A percentile compares a stretch with the other conserved stretches of the same genome.
Evolutionary conservation across 345 rosid species (phyloP).

Genomic region (Salix purpurea): DNA sequence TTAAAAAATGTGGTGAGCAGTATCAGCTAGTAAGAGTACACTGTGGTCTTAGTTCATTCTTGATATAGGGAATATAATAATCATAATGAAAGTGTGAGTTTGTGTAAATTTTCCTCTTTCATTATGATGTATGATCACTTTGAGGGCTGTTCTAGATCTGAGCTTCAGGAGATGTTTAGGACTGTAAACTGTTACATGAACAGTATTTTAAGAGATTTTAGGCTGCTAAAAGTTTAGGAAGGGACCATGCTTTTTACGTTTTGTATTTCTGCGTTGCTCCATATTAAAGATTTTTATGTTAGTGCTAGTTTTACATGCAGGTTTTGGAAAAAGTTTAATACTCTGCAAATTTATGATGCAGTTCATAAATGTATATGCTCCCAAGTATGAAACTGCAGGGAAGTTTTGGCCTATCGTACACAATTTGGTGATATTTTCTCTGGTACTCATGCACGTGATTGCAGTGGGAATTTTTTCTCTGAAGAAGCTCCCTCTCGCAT

Average conservation of each 20-base stretch:
- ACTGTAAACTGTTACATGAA: not conserved
- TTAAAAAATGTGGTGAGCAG: not conserved
- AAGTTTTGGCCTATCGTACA: slow-evolving; percentile 96
- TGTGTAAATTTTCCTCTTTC: not conserved
- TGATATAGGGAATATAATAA: not conserved
- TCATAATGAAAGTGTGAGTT: not conserved
- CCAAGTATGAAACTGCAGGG: slow-evolving; percentile 85
- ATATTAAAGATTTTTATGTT: not conserved
- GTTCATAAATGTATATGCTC: slow-evolving; percentile 81
- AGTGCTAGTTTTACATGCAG: not conserved
- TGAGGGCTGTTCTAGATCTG: no score
- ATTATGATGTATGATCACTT: not conserved
- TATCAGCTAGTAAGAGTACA: not conserved
- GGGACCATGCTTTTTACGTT: not conserved
- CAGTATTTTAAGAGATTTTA: not conserved
- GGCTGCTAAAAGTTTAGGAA: not conserved
- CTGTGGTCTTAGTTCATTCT: not conserved
- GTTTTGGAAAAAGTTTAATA: slow-evolving; percentile 8
- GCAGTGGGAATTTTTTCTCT: slow-evolving; percentile 75
- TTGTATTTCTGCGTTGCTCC: not conserved
- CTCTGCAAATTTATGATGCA: slow-evolving; percentile 34
- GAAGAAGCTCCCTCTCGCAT: slow-evolving; percentile 73
- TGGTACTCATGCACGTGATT: slow-evolving; percentile 85
- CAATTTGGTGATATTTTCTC: slow-evolving; percentile 81
- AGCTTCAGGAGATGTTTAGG: no score